These are phyloP conservation scores for Phaeosphaeria sp. DNA, from an alignment of 2,329 filamentous ascomycete genomes.

Conservation along the genomic window DNA sequence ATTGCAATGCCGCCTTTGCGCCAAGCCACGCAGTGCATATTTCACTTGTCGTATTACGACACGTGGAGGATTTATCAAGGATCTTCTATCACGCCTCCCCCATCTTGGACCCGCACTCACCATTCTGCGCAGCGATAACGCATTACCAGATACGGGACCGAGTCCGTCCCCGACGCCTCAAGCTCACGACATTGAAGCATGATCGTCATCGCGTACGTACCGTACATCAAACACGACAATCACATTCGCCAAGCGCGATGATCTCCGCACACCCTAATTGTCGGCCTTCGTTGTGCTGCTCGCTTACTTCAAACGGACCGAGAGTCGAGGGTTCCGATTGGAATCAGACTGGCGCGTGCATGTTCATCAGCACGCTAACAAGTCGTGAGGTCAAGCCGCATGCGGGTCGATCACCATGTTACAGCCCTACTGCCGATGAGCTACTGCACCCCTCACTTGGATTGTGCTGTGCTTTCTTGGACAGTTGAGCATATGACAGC, in stretches of 20 bases:
- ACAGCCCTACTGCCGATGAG: background rate
- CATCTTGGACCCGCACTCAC: background rate
- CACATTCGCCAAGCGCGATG: background rate
- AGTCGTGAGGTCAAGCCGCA: slow-evolving; percentile 5
- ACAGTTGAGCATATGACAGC: background rate
- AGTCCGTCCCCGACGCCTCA: background rate
- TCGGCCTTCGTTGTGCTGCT: background rate
- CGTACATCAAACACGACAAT: background rate
- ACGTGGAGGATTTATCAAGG: background rate
- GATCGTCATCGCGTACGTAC: background rate
- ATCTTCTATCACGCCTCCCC: background rate
- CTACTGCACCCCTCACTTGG: slow-evolving; percentile 3
- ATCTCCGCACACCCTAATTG: background rate
- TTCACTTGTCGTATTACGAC: background rate
- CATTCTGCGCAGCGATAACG: background rate
- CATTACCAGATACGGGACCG: background rate
- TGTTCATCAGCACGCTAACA: background rate
- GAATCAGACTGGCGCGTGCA: background rate
- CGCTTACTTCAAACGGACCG: background rate
- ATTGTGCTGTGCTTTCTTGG: background rate
- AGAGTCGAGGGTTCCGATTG: background rate
- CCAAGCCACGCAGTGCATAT: background rate
- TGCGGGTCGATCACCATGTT: slow-evolving; percentile 3
- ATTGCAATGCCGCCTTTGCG: background rate
- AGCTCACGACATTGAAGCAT: background rate